These are phyloP conservation scores for Epicoccum nigrum DNA, from an alignment of 2,329 filamentous ascomycete genomes.

Conservation along the genomic window DNA sequence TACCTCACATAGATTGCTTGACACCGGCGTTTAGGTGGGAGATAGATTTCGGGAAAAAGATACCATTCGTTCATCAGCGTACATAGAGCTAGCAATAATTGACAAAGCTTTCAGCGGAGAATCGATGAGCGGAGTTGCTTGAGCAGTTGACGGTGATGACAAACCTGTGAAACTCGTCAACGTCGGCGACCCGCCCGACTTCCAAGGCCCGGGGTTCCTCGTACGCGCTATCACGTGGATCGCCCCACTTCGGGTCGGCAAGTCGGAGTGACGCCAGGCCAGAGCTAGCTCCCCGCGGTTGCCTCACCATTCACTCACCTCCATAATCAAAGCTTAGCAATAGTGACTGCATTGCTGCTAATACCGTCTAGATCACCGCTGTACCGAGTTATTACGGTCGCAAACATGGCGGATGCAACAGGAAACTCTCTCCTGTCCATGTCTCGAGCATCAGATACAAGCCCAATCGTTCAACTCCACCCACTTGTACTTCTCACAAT, in stretches of 20 bases:
- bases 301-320: slow-evolving; percentile 3
- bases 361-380: neutral
- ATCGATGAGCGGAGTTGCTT: no score
- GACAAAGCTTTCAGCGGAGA: no score
- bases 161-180: no score
- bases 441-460: slow-evolving; percentile 66
- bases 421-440: slow-evolving; percentile 53
- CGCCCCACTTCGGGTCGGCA: neutral
- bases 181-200: no score
- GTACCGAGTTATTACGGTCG: neutral
- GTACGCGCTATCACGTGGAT: neutral
- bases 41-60: neutral
- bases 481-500: slow-evolving; percentile 95
- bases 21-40: slow-evolving; percentile 3
- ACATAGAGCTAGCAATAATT: neutral
- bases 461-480: slow-evolving; percentile 82
- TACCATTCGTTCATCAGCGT: slow-evolving; percentile 12
- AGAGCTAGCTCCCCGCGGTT: slow-evolving; percentile 14
- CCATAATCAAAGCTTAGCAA: slow-evolving; percentile 7
- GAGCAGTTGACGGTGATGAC: no score
- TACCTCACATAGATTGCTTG: neutral
- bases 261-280: slow-evolving; percentile 2
- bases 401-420: slow-evolving; percentile 44
- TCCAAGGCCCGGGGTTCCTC: neutral
- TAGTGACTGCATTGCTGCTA: neutral